Percentiles rank a stretch among this genome's conserved stretches.
These are phyloP conservation scores for Rhazya stricta DNA, from an alignment of 257 asterid species.

Conservation along the genomic window DNA sequence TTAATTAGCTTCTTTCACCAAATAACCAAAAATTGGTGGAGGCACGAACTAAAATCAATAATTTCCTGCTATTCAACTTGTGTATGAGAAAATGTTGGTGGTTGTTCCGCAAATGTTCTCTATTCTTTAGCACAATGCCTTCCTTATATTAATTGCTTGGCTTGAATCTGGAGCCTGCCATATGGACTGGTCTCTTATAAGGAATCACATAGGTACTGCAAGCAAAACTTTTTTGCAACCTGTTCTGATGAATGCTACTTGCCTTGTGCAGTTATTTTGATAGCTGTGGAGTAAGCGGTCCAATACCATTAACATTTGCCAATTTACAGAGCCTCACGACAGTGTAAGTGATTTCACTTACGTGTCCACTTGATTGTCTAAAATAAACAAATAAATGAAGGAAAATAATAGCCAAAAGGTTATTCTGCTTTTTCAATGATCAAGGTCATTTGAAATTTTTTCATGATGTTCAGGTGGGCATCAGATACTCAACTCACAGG, in stretches of 20 bases:
- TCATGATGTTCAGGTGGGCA: constrained; percentile 51
- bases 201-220: not conserved
- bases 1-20: not conserved
- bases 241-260: not conserved
- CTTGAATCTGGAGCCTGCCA: not conserved
- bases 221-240: not conserved
- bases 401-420: not conserved
- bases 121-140: not conserved
- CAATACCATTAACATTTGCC: constrained; percentile 48
- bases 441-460: constrained; percentile 14
- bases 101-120: too few species aligned
- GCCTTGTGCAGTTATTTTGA: constrained; percentile 37
- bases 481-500: constrained; percentile 64
- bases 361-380: not conserved
- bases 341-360: constrained; percentile 33
- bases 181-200: not conserved
- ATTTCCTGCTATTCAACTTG: not conserved
- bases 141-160: not conserved
- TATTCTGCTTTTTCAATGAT: constrained; percentile 6
- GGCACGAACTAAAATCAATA: not conserved
- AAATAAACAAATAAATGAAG: not conserved
- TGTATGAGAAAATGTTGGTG: not conserved
- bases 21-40: not conserved
- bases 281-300: constrained; percentile 57
- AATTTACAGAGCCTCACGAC: constrained; percentile 30